phyloP scores from a whole-genome alignment of 2,329 filamentous ascomycete genomes.

The Lasiodiplodia sp. region DNA sequence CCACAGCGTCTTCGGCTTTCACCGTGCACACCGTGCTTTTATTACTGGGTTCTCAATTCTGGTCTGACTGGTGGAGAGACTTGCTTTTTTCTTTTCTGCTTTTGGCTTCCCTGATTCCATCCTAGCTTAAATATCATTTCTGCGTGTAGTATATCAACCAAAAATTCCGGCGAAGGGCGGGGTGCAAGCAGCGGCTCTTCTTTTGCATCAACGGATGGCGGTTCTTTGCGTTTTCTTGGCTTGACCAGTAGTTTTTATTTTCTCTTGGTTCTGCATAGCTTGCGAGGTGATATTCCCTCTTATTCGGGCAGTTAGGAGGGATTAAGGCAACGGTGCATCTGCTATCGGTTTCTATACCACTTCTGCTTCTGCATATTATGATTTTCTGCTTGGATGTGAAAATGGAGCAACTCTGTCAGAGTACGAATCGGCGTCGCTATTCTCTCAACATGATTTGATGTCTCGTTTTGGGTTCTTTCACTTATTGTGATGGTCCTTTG shows the following conservation, averaged over 20 bases:
- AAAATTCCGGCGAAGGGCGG: slow-evolving; percentile 12
- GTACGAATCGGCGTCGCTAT: neutral
- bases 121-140: neutral
- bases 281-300: slow-evolving; percentile 15
- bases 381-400: neutral
- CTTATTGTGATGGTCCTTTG: neutral
- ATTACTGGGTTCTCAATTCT: neutral
- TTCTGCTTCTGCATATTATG: neutral
- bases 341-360: slow-evolving; percentile 8
- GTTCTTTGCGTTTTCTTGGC: neutral
- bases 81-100: neutral
- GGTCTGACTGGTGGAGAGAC: neutral
- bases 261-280: slow-evolving; percentile 20
- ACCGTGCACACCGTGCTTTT: neutral
- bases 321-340: slow-evolving; percentile 6
- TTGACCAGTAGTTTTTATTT: slow-evolving; percentile 1
- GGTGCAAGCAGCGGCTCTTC: neutral
- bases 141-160: slow-evolving; percentile 16
- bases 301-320: neutral
- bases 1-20: neutral
- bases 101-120: neutral
- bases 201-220: neutral
- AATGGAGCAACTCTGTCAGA: neutral
- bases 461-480: neutral
- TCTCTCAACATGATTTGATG: neutral